Evolutionary conservation across 2,329 filamentous ascomycete genomes (phyloP), one percentile per base, ranked within the genome.

Genomic region (Paecilomyces niveus): DNA sequence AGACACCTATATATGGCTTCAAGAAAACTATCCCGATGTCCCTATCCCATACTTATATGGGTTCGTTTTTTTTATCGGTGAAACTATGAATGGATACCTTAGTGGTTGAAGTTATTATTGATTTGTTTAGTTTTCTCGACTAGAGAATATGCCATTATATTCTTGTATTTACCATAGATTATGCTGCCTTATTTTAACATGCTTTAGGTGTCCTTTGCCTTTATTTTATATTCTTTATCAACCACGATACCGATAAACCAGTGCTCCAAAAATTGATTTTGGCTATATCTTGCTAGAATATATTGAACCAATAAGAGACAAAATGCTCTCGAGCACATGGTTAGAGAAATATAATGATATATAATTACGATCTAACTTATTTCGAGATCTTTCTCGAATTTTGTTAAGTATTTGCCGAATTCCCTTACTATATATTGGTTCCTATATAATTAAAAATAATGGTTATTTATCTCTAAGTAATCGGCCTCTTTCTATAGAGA

Each of bases 1-100:
- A 10, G 75, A 68, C 2, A 73, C 74, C 2, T 78, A 73, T 61
- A 65, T 70, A 18, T 78, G 72, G 73, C 63, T 78, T 5, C 63
- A 72, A 52, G 64, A 73, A n/a, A 63, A 76, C 52, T 77, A 71
- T 58, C 71, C 72, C 55, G 64, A 49, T n/a, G 63, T 79, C 26
- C 72, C 70, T 11, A 72, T 74, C 26, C 73, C 73, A 55, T 60
- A 62, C 2, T 61, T 76, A 33, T 68, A 65, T 56, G 71, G 70
- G 2, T 72, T 76, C 66, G 72, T 66, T 2, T 67, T 75, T 61
- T 58, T 63, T 13, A 65, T 61, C 18, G 68, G 68, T 22, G 58
- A 67, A 53, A 67, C 60, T 59, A 67, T 73, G n/a, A n/a, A n/a
- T n/a, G n/a, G n/a, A 58, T 50, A 22, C 3, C 33, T 13, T 4